These are phyloP conservation scores for Trametes pubescens DNA, from an alignment of 1,284 basidiomycete genomes.

Conservation along the genomic window DNA sequence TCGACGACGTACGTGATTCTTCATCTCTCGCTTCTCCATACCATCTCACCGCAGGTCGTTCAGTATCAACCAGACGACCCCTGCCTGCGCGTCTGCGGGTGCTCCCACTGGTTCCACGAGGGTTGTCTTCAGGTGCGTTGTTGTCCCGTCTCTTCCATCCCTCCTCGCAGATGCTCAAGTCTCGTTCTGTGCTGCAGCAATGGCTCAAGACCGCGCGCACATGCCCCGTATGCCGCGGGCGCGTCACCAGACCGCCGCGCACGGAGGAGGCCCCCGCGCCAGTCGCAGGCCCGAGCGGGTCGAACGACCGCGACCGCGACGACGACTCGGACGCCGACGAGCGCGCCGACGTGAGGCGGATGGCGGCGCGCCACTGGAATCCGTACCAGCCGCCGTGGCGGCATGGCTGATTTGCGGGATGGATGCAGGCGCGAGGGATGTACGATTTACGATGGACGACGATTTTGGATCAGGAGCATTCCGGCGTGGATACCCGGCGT, in stretches of 20 bases:
- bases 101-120: slow-evolving; percentile 80
- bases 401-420: slow-evolving; percentile 11
- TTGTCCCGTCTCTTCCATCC: neutral
- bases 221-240: slow-evolving; percentile 41
- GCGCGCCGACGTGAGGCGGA: slow-evolving; percentile 11
- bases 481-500: no score
- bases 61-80: slow-evolving; percentile 68
- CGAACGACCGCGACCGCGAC: neutral
- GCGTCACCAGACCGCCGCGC: slow-evolving; percentile 22
- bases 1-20: slow-evolving; percentile 71
- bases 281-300: slow-evolving; percentile 21
- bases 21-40: neutral
- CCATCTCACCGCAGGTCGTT: slow-evolving; percentile 23
- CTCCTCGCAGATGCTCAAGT: neutral
- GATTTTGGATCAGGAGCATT: no score
- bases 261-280: slow-evolving; percentile 6
- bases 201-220: slow-evolving; percentile 42
- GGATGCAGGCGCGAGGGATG: neutral
- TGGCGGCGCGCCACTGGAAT: slow-evolving; percentile 8
- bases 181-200: slow-evolving; percentile 29
- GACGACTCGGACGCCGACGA: slow-evolving; percentile 18
- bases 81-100: slow-evolving; percentile 70
- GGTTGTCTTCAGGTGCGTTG: slow-evolving; percentile 70
- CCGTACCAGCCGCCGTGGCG: slow-evolving; percentile 29
- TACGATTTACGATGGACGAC: neutral